Evolutionary conservation across 2,329 filamentous ascomycete genomes (phyloP).

Genomic region (Pleomassaria siparia): DNA sequence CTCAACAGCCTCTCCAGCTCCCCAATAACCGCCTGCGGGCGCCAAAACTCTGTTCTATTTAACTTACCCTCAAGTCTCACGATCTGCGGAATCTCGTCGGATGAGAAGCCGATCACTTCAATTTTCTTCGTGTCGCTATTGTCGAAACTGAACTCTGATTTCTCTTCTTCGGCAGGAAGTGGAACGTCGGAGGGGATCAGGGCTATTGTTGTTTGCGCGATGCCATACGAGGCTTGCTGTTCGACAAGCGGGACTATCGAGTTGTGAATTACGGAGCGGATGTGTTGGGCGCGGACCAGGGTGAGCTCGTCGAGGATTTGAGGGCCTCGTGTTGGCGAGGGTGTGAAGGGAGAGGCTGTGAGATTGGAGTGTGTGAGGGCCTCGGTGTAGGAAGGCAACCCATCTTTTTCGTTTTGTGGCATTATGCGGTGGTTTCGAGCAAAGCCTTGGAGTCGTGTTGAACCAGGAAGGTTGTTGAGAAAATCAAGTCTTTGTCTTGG

Average conservation of each 20-base stretch:
- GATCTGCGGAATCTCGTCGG: constrained; percentile 43
- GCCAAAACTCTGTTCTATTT: constrained; percentile 49
- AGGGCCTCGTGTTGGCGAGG: constrained; percentile 23
- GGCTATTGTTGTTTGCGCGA: constrained; percentile 48
- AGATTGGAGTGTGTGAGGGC: constrained; percentile 8
- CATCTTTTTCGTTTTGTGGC: constrained; percentile 10
- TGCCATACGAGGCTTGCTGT: constrained; percentile 43
- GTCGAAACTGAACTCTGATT: constrained; percentile 36
- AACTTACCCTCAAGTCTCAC: constrained; percentile 44
- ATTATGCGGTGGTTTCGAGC: constrained; percentile 4
- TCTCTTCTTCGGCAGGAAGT: constrained; percentile 22
- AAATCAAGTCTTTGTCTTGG: no score
- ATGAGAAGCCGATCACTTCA: constrained; percentile 45
- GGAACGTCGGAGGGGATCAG: constrained; percentile 48
- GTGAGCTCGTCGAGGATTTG: constrained; percentile 40
- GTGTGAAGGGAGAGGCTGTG: neutral
- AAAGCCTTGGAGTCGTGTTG: neutral
- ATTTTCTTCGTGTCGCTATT: constrained; percentile 19
- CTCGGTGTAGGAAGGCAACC: constrained; percentile 30
- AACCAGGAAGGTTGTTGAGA: neutral
- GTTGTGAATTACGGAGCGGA: constrained; percentile 41
- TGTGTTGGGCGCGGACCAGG: constrained; percentile 43
- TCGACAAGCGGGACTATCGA: constrained; percentile 47
- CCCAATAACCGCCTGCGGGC: constrained; percentile 42
- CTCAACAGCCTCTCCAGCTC: constrained; percentile 43